These are phyloP conservation scores for Colletotrichum tamarilloi DNA, from an alignment of 2,329 filamentous ascomycete genomes.

Conservation along the genomic window DNA sequence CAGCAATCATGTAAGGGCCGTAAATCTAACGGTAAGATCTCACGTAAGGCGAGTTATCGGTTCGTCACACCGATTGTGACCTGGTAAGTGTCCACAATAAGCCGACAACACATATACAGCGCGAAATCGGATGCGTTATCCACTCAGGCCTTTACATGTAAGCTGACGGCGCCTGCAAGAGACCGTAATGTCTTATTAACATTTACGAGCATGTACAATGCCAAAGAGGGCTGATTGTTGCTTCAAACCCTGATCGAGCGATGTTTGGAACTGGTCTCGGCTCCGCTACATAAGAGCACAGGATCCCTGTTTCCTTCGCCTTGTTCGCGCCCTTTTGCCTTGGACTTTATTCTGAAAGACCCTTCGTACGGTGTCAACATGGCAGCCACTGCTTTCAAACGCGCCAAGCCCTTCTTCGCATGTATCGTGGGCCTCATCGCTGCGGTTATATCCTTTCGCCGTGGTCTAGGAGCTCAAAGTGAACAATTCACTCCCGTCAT, in stretches of 20 bases:
- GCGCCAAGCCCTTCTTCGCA: background rate
- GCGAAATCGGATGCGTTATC: background rate
- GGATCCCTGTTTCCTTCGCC: background rate
- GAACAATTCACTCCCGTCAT: background rate
- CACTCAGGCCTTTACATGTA: too few species aligned
- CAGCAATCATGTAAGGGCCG: background rate
- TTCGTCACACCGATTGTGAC: background rate
- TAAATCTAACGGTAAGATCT: background rate
- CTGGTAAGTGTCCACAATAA: background rate
- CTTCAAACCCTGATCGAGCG: too few species aligned
- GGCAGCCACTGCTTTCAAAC: background rate
- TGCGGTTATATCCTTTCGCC: background rate
- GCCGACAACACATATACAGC: too few species aligned
- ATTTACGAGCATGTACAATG: too few species aligned
- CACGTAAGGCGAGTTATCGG: background rate
- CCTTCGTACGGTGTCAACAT: slow-evolving; percentile 1
- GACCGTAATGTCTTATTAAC: too few species aligned
- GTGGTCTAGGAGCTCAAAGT: background rate
- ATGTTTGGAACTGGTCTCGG: too few species aligned
- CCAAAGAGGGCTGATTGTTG: too few species aligned
- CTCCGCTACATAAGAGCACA: too few species aligned
- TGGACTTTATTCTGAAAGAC: background rate
- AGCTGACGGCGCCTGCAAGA: too few species aligned
- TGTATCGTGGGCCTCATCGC: background rate
- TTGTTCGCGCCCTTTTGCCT: background rate